phyloP scores from a whole-genome alignment of 306 rosid species.

The Elaeagnus macrophylla region DNA sequence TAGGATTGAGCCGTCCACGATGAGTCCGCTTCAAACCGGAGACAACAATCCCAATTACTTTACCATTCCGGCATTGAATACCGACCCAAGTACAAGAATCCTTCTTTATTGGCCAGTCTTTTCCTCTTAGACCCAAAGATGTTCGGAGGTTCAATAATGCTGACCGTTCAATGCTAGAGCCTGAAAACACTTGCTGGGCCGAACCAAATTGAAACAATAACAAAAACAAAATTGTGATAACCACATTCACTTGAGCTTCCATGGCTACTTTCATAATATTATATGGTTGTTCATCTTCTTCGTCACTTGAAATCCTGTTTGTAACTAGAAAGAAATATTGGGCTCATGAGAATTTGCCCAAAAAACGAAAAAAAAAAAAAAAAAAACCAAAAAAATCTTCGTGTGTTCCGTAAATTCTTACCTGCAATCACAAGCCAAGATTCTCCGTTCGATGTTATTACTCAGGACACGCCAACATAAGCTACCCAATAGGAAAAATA shows the following conservation, averaged over 20 bases:
- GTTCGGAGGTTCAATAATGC: slow-evolving; percentile 68
- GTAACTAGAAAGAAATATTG: background rate
- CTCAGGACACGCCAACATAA: slow-evolving; percentile 23
- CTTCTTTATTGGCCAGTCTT: slow-evolving; percentile 63
- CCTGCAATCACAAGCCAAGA: slow-evolving; percentile 37
- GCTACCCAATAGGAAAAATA: slow-evolving; percentile 1
- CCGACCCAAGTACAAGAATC: slow-evolving; percentile 80
- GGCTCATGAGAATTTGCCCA: slow-evolving; percentile 9
- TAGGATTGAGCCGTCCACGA: slow-evolving; percentile 25
- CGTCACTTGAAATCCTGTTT: background rate
- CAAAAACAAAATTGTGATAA: slow-evolving; percentile 21
- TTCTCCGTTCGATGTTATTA: slow-evolving; percentile 20
- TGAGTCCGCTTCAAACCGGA: slow-evolving; percentile 56
- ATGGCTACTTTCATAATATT: slow-evolving; percentile 25
- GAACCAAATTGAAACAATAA: slow-evolving; percentile 33
- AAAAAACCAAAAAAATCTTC: background rate
- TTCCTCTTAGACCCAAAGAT: slow-evolving; percentile 60
- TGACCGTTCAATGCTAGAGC: slow-evolving; percentile 38
- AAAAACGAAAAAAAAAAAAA: slow-evolving; percentile 5
- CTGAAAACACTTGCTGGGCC: slow-evolving; percentile 26
- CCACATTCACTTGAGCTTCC: slow-evolving; percentile 33
- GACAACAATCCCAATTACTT: slow-evolving; percentile 42
- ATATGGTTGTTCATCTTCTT: slow-evolving; percentile 17
- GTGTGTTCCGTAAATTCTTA: slow-evolving; percentile 16
- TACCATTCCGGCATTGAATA: slow-evolving; percentile 42